A percentile compares a stretch with the other conserved stretches of the same genome.
These are phyloP conservation scores for Umbelopsis sp. DNA, from an alignment of 192 early-diverging fungal genomes.

Conservation along the genomic window DNA sequence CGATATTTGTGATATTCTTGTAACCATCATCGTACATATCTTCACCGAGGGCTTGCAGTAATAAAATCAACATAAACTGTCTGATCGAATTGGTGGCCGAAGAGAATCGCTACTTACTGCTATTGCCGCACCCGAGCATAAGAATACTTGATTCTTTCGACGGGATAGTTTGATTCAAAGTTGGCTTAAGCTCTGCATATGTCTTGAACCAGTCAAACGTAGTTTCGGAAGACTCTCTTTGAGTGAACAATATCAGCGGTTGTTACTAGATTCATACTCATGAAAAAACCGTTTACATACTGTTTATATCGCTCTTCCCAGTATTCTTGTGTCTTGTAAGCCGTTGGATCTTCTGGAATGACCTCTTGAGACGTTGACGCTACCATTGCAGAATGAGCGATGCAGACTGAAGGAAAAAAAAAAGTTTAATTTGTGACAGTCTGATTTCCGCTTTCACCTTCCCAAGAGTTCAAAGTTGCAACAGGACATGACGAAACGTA, in stretches of 20 bases:
- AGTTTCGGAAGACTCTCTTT: constrained; percentile 46
- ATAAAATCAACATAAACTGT: background rate
- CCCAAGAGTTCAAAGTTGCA: background rate
- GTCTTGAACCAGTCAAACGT: constrained; percentile 93
- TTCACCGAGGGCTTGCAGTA: constrained; percentile 61
- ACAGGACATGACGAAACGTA: constrained; percentile 12
- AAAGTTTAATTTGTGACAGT: constrained; percentile 8
- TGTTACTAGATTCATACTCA: background rate
- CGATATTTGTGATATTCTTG: constrained; percentile 75
- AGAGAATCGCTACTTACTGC: constrained; percentile 41
- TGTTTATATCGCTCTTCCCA: constrained; percentile 72
- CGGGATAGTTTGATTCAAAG: constrained; percentile 56
- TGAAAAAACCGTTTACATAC: constrained; percentile 30
- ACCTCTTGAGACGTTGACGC: constrained; percentile 42
- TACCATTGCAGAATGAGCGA: constrained; percentile 29
- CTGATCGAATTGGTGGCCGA: background rate
- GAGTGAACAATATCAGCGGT: background rate
- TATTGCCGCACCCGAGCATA: constrained; percentile 91
- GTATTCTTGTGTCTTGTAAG: constrained; percentile 77
- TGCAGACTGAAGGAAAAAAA: constrained; percentile 21
- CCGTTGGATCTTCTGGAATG: constrained; percentile 66
- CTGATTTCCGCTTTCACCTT: background rate
- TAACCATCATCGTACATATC: constrained; percentile 83
- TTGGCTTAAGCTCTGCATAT: constrained; percentile 68
- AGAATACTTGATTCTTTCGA: constrained; percentile 64